Base-by-base conservation (phyloP, 1,284 basidiomycete species). In the Leccinum pachyderme region DNA sequence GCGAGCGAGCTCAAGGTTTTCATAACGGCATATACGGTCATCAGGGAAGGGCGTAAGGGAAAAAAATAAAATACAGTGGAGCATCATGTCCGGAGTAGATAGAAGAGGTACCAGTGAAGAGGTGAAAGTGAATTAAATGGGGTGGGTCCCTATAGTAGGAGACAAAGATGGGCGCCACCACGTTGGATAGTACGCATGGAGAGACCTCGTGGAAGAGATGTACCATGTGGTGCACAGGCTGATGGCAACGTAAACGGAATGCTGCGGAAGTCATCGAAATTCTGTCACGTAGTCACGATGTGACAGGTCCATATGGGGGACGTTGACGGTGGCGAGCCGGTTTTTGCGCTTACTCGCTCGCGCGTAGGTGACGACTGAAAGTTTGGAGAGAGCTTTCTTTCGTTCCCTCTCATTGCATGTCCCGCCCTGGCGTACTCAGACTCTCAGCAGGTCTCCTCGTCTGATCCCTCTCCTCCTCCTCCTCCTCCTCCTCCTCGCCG, bases 391-490 rank as follows among this genome's bases (percentile, higher is more conserved):
- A 31, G 9, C 59, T 55, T 57, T 66, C 57, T 63, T 65, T 46
- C 58, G 66, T 67, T 33, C 47, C 33, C 7, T 27, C 7, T 44
- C 7, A 33, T 76, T 81, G 80, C 75, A 82, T 81, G 80, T 72
- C 73, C 76, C 68, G 69, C 73, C 72, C 67, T 71, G 67, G 67
- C 72, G 69, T 71, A 67, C 73, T 77, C 80, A 80, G 79, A 78
- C 78, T 77, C 70, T 68, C 73, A 80, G 78, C 78, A 70, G 79
- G 79, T 77, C 78, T 79, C 72, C 77, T 81, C 72, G 78, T 81
- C 78, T 81, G 80, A 78, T 73, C 57, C 53, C 46, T 37, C 47
- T 46, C 55, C 52, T 54, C 55, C 52, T 58, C 59, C 18, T 54
- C 55, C 52, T 58, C 59, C 18, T 44, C 33, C 47, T 46, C 55